Conservation (phyloP, 2,329 filamentous ascomycete species). For the Colletotrichum trifolii region DNA sequence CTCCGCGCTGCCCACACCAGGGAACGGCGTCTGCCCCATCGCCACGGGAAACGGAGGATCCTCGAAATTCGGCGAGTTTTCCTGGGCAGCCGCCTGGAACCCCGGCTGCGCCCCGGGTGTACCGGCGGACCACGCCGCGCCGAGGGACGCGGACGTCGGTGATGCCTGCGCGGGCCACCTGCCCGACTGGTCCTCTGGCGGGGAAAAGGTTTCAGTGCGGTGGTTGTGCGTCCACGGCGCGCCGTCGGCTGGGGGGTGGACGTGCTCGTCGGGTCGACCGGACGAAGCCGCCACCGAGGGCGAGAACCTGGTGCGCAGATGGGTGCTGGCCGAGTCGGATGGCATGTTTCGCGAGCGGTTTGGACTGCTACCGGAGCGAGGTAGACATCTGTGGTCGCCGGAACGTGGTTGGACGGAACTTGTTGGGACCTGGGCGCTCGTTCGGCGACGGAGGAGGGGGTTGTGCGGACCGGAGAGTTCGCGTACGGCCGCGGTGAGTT, state of each 20-base stretch:
- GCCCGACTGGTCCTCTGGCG: neutral
- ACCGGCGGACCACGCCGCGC: conserved; percentile 8
- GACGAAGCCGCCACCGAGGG: conserved; percentile 14
- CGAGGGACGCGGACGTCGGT: neutral
- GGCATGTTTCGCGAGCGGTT: neutral
- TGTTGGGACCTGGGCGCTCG: neutral
- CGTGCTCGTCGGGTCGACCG: conserved; percentile 14
- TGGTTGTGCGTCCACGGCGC: conserved; percentile 10
- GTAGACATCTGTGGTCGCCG: neutral
- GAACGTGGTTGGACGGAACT: neutral
- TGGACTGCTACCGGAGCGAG: neutral
- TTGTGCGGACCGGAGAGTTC: conserved; percentile 38
- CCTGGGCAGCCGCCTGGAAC: neutral
- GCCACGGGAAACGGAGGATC: conserved; percentile 1
- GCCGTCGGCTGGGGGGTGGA: neutral
- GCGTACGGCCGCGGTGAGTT: conserved; percentile 43
- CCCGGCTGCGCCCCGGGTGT: conserved; percentile 16
- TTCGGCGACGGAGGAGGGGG: neutral
- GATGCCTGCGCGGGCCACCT: conserved; percentile 15
- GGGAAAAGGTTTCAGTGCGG: neutral
- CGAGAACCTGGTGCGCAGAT: conserved; percentile 17
- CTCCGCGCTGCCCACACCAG: neutral
- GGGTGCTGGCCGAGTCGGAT: neutral
- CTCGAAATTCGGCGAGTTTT: conserved; percentile 22
- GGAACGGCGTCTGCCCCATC: neutral